Base-by-base conservation (phyloP, 2,329 filamentous ascomycete species). In the Fusarium camptoceras region DNA sequence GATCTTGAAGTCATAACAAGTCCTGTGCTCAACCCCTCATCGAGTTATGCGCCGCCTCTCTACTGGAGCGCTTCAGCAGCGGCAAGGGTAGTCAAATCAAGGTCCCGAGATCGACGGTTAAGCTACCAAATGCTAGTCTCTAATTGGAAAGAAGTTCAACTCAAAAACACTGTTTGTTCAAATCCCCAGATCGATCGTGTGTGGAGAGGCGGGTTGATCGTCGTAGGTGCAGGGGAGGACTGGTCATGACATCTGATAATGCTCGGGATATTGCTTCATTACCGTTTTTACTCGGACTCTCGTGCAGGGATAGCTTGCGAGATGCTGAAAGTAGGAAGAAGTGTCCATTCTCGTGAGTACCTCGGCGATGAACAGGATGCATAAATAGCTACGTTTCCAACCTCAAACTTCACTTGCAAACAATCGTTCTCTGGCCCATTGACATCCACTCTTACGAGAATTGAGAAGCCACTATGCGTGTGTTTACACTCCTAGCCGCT, bases 21-120 rank as follows among this genome's bases (percentile, higher is more conserved):
- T 37, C 9, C 18, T 27, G 28, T 44, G 47, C 43, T 53, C 34
- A 39, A 34, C 50, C 67, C 66, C 62, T 70, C 61, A 58, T 58
- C 14, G 14, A 37, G 18, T 71, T 70, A 71, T 59, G 67, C 67
- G 67, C 67, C 37, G 24, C 28, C 42, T 41, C 54, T 43, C 64
- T 22, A 70, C 58, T 70, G 67, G 67, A 71, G 67, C 67, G 58
- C 67, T 68, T 70, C 62, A 41, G 43, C 20, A 30, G 16, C 16
- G 34, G 28, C 67, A 71, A 50, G 67, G 67, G 66, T 68, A 22
- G 16, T n/a, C 3, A 34, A 55, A 48, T 28, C 63, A 24, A 30
- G 42, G 30, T 34, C 24, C 25, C 22, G 34, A 30, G 67, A 70
- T 70, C 53, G 50, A 47, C 67, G 39, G 22, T 42, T 46, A 37